These are phyloP conservation scores for Capsicum chinense DNA, from an alignment of 257 asterid species.

Conservation along the genomic window DNA sequence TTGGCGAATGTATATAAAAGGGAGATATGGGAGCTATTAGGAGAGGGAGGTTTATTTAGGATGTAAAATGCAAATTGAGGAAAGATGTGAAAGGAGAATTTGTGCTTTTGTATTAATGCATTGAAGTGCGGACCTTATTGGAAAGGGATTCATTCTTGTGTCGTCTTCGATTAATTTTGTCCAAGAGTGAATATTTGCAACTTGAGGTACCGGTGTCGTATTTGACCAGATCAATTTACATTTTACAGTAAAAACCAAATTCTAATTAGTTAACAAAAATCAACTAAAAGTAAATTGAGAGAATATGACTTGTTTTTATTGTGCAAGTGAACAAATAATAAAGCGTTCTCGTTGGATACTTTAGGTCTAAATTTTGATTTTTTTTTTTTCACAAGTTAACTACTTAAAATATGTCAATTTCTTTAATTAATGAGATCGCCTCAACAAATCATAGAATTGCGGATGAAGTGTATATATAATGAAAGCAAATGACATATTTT, in stretches of 20 bases:
- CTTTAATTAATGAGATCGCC: too few species aligned
- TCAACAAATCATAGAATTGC: too few species aligned
- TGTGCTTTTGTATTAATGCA: conserved; percentile 28
- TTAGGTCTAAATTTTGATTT: too few species aligned
- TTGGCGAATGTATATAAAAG: neutral
- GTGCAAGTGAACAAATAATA: too few species aligned
- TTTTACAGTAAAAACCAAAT: neutral
- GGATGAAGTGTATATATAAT: too few species aligned
- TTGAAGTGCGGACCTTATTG: conserved; percentile 46
- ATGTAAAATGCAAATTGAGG: neutral
- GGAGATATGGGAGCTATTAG: neutral
- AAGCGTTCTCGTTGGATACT: too few species aligned
- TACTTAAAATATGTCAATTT: too few species aligned
- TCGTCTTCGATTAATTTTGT: neutral
- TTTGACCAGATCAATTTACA: conserved; percentile 4
- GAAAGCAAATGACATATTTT: too few species aligned
- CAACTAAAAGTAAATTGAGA: too few species aligned
- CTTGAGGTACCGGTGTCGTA: neutral
- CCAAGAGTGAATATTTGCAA: neutral
- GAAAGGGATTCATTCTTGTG: conserved; percentile 37
- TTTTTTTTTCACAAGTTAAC: too few species aligned
- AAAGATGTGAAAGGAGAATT: conserved; percentile 25
- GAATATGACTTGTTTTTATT: too few species aligned
- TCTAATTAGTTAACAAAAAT: too few species aligned
- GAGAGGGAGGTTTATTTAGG: neutral